Base-by-base conservation (phyloP, 2,329 filamentous ascomycete genomes). In the Aspergillus uvarum region DNA sequence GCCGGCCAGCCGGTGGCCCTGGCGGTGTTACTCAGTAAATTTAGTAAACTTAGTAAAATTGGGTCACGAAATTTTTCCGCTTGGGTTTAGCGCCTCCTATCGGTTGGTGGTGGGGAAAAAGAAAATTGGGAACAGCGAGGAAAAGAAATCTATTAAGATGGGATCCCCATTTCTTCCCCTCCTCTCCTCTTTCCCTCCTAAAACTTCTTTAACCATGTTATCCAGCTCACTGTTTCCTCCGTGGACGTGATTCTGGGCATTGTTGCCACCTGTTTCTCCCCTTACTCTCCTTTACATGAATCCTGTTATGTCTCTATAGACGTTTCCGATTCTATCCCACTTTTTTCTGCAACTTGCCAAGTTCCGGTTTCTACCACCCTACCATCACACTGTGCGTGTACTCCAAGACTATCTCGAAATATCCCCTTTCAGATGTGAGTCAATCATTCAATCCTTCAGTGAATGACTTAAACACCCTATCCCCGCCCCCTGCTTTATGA, bases 401-500 rank as follows among this genome's bases (percentile, higher is more conserved):
- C 29, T 55, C 53, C 54, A 56, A 50, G 47, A 56, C 54, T 49
- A 19, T 42, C 19, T 54, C 38, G 38, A 44, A 44, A 56, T 35
- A 51, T 26, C 38, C 21, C 44, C 24, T 59, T 58, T 51, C 56
- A 54, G 61, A 65, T 66, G 64, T 66, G 55, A 66, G 65, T 68
- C 54, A 47, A 59, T 51, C 63, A 58, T 61, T 58, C 61, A 58
- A 59, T 64, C 67, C 54, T 63, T 62, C 63, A 22, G 14, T 51
- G 6, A 35, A 47, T 60, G 29, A 35, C 24, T 35, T 47, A 26
- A 54, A 59, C 49, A 49, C 42, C 56, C 35, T 47, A 47, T 31
- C 12, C 35, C 32, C 10, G 54, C 32, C 47, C 56, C 44, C 56
- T 58, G 49, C 63, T 73, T 56, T 65, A 74, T 74, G 74, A 79